Evolutionary conservation across 495 filamentous ascomycete genomes (phyloP).

Genomic region (Neurospora tetrasperma): DNA sequence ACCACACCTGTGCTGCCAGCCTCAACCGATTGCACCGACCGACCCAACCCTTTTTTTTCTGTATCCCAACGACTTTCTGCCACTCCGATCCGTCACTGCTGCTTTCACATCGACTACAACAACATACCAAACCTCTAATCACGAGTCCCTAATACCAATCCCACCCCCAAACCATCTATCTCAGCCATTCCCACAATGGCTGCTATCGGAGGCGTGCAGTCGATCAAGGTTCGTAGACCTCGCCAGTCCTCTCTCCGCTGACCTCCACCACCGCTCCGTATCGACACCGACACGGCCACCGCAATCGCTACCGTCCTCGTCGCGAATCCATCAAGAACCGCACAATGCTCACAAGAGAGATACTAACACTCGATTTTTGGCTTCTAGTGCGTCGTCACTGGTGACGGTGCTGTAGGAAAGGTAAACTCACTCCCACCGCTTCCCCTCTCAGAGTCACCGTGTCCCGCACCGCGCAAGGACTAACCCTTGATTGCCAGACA

Average conservation of each 20-base stretch:
- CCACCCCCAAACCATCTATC: slow-evolving; percentile 8
- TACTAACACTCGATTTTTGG: slow-evolving; percentile 17
- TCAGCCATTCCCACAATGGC: slow-evolving; percentile 32
- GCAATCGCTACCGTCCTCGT: slow-evolving; percentile 9
- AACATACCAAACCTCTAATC: background rate
- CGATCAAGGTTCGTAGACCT: slow-evolving; percentile 42
- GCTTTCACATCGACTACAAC: background rate
- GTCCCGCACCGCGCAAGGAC: slow-evolving; percentile 4
- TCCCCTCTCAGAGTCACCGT: background rate
- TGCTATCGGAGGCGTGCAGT: slow-evolving; percentile 40
- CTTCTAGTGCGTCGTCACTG: slow-evolving; percentile 88
- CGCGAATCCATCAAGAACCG: slow-evolving; percentile 1
- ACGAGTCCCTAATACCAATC: slow-evolving; percentile 7
- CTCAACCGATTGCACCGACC: slow-evolving; percentile 1
- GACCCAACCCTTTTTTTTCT: slow-evolving; percentile 1
- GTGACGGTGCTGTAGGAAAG: slow-evolving; percentile 98
- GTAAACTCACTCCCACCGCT: slow-evolving; percentile 36
- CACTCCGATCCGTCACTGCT: background rate
- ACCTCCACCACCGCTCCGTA: background rate
- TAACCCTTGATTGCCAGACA: slow-evolving; percentile 53
- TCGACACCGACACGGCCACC: background rate
- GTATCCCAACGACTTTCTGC: background rate
- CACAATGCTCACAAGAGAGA: background rate
- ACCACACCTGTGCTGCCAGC: background rate
- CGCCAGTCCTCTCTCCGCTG: background rate